Evolutionary conservation across 495 filamentous ascomycete genomes (phyloP).

Genomic region (Pseudevernia furfuracea): DNA sequence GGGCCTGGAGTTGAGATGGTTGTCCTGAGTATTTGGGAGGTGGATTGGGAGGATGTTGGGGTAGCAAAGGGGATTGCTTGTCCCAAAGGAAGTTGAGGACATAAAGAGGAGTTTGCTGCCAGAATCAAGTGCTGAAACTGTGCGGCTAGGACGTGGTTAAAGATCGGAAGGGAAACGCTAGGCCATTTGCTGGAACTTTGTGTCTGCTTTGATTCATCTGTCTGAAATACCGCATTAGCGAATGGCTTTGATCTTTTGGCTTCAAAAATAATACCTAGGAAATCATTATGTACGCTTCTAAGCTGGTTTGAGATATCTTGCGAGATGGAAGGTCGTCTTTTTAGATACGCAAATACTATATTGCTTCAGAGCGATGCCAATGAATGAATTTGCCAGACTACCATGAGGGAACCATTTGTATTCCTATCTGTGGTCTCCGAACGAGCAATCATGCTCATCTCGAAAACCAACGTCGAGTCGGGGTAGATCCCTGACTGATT

Average conservation of each 20-base stretch:
- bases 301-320: background rate
- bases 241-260: conserved; percentile 7
- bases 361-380: background rate
- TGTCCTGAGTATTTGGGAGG: conserved; percentile 28
- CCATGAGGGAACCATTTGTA: background rate
- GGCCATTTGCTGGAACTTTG: background rate
- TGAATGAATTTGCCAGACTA: background rate
- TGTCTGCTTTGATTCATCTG: conserved; percentile 6
- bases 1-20: conserved; percentile 18
- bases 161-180: background rate
- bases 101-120: background rate
- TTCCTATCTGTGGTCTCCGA: background rate
- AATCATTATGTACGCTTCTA: background rate
- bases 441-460: background rate
- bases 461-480: background rate
- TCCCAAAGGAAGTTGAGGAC: background rate
- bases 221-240: background rate
- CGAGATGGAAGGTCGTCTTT: background rate
- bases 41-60: conserved; percentile 27
- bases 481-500: background rate
- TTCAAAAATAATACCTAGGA: background rate
- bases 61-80: conserved; percentile 25
- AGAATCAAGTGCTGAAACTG: conserved; percentile 25
- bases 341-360: background rate
- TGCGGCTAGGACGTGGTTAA: background rate